Percentiles rank a stretch among this genome's conserved stretches.
Conservation (phyloP, 208 protist species). For the Crithidia thermophila region DNA sequence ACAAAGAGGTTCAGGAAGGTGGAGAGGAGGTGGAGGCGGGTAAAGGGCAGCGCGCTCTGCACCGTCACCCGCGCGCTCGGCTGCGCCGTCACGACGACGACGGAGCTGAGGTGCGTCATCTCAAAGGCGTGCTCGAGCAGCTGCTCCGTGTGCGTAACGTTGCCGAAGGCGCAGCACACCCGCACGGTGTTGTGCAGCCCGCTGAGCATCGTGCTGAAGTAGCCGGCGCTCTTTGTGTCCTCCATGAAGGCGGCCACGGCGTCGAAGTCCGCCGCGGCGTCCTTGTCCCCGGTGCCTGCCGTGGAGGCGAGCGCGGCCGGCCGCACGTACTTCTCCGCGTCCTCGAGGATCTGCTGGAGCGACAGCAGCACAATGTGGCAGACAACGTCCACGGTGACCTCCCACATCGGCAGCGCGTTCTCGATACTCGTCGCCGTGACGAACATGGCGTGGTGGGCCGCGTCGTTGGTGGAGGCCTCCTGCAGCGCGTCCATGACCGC, state of each 20-base stretch:
- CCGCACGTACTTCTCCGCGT: constrained; percentile 48
- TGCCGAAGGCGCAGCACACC: constrained; percentile 81
- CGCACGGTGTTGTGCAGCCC: constrained; percentile 68
- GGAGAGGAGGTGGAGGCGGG: constrained; percentile 65
- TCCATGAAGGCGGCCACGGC: constrained; percentile 43
- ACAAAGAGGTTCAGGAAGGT: constrained; percentile 74
- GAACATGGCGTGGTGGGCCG: constrained; percentile 42
- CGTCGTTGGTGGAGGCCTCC: constrained; percentile 25
- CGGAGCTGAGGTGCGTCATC: constrained; percentile 57
- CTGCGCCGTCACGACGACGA: constrained; percentile 38
- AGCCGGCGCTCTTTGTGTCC: constrained; percentile 45
- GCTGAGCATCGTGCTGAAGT: constrained; percentile 52
- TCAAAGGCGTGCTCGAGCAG: constrained; percentile 70
- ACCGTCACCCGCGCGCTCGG: constrained; percentile 41
- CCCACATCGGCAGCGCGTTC: constrained; percentile 90
- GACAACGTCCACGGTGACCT: constrained; percentile 65
- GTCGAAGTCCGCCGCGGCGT: constrained; percentile 10
- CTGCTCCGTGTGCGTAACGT: constrained; percentile 60
- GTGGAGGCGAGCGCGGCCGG: not conserved
- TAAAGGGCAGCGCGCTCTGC: constrained; percentile 39
- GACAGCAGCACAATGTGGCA: constrained; percentile 42
- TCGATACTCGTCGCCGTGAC: constrained; percentile 77
- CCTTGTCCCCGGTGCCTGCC: not conserved
- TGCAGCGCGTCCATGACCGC: constrained; percentile 69
- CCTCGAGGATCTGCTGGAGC: constrained; percentile 44